A percentile compares a stretch with the other conserved stretches of the same genome.
These are phyloP conservation scores for Scedosporium dehoogii DNA, from an alignment of 2,329 filamentous ascomycete genomes.

Conservation along the genomic window DNA sequence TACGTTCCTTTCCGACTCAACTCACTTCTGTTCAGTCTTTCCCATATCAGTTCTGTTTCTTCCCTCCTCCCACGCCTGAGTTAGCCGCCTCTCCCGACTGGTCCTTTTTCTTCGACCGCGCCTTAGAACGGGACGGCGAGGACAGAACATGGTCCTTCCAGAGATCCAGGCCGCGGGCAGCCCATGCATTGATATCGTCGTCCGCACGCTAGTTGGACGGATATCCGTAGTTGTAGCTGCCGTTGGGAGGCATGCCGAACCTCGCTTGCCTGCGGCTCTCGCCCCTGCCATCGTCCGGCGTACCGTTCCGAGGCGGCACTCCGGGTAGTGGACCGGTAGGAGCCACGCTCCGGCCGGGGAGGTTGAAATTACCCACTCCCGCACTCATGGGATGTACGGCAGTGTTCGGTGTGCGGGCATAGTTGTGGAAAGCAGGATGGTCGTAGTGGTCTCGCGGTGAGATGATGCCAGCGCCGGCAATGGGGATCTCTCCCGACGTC, in stretches of 20 bases:
- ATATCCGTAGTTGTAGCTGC: conserved; percentile 20
- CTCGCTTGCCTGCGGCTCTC: conserved; percentile 44
- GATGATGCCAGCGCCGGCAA: conserved; percentile 45
- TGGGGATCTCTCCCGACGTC: conserved; percentile 63
- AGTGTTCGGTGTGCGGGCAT: conserved; percentile 29
- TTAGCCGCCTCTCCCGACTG: neutral
- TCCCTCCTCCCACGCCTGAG: too few relatives aligned
- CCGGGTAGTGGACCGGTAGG: conserved; percentile 44
- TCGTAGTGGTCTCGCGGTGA: conserved; percentile 41
- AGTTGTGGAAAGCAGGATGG: conserved; percentile 27
- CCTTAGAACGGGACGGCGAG: neutral
- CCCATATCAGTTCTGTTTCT: neutral
- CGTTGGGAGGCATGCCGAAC: conserved; percentile 37
- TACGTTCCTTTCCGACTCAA: neutral
- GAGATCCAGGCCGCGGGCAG: neutral
- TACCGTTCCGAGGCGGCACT: conserved; percentile 43
- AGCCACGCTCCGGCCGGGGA: conserved; percentile 56
- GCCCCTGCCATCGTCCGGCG: conserved; percentile 38
- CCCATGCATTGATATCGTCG: conserved; percentile 8
- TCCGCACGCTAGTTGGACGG: conserved; percentile 4
- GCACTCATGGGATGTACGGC: conserved; percentile 23
- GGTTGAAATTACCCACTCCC: conserved; percentile 41
- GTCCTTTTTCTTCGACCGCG: neutral
- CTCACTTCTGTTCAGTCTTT: neutral
- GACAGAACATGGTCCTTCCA: neutral